Conservation (phyloP, 441 rosid species). For the Mallotus japonicus region DNA sequence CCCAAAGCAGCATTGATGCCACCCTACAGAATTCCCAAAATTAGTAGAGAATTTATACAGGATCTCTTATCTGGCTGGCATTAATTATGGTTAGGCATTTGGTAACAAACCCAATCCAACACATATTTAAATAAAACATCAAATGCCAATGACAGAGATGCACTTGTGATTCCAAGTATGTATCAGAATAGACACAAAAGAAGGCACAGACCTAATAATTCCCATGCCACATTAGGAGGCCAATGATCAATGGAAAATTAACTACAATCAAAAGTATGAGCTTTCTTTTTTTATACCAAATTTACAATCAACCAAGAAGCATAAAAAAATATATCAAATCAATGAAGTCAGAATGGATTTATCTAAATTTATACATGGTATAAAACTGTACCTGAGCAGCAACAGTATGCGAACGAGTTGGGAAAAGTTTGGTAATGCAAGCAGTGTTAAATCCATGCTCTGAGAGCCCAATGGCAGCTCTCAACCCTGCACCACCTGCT, state of each 20-base stretch:
- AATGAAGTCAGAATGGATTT: not conserved
- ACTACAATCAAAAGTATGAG: not conserved
- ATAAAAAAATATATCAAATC: not conserved
- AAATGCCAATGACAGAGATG: not conserved
- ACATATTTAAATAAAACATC: not conserved
- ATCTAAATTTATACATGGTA: conserved; percentile 25
- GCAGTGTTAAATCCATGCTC: conserved; percentile 98
- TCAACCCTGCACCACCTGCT: conserved; percentile 96
- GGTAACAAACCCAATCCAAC: not conserved
- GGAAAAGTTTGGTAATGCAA: conserved; percentile 95
- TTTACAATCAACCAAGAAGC: not conserved
- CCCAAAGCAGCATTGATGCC: conserved; percentile 98
- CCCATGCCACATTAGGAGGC: not conserved
- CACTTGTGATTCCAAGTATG: not conserved
- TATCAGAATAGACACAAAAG: not conserved
- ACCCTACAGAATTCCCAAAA: conserved; percentile 48
- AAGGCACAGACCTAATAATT: not conserved
- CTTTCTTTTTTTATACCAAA: no score
- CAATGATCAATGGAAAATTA: not conserved
- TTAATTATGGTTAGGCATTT: not conserved
- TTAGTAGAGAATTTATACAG: not conserved
- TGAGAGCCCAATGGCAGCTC: conserved; percentile 93
- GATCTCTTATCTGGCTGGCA: not conserved
- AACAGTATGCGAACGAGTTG: conserved; percentile 93
- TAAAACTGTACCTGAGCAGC: conserved; percentile 77